Percentiles rank a stretch among this genome's conserved stretches.
Evolutionary conservation across 2,329 filamentous ascomycete genomes (phyloP).

Genomic region (Metarhizium rileyi): DNA sequence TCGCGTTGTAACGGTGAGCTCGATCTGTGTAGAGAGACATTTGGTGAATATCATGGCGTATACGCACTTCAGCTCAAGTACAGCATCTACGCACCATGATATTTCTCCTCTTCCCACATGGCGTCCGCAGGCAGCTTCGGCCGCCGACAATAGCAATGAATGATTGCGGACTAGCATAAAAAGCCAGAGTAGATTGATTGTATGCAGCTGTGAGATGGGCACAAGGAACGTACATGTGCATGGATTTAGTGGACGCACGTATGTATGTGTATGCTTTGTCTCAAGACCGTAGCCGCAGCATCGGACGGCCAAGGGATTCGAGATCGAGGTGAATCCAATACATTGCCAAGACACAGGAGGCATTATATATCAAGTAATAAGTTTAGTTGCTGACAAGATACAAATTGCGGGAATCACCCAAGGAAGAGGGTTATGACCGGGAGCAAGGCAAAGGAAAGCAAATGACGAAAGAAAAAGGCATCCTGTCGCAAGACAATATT

Average conservation of each 20-base stretch:
- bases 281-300: neutral
- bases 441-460: neutral
- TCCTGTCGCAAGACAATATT: neutral
- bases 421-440: neutral
- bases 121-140: neutral
- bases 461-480: neutral
- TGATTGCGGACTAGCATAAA: too few relatives aligned
- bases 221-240: neutral
- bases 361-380: neutral
- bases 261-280: neutral
- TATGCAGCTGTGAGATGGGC: neutral
- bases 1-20: too few relatives aligned
- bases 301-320: neutral
- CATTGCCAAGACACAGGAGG: neutral
- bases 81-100: too few relatives aligned
- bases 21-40: too few relatives aligned
- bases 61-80: too few relatives aligned
- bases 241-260: neutral
- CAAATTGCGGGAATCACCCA: neutral
- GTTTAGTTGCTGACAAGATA: neutral
- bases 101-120: neutral
- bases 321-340: neutral
- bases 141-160: too few relatives aligned
- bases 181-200: neutral
- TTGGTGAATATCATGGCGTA: too few relatives aligned